Base-by-base conservation (phyloP, 192 early-diverging fungal genomes). In the Coemansia sp. region DNA sequence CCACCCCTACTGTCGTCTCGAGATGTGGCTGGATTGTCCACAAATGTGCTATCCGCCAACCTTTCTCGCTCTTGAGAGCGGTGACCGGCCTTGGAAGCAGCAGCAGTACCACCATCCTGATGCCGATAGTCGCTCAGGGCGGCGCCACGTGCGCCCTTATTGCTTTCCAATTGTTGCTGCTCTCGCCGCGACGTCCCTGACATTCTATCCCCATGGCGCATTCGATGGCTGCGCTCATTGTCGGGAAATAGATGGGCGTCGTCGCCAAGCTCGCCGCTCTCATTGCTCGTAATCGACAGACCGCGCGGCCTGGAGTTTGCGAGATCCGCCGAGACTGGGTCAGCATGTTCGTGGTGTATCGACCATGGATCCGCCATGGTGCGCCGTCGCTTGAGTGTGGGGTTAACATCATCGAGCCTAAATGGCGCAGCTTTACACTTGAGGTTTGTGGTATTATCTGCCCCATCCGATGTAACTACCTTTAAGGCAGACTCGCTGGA, bases 241-340 rank as follows among this genome's bases (percentile, higher is more conserved):
- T 63, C 42, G 33, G 68, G 61, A 24, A 40, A 42, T 7, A 42
- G 47, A 3, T 27, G 41, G 5, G 36, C 43, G 16, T 29, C 38
- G 49, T 64, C 46, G 43, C 55, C 69, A 8, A 44, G 34, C 27
- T 40, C 44, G 15, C 42, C 55, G 20, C 61, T 63, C 61, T 63
- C 61, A n/a, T 38, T 57, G 66, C 34, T 29, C 3, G 12, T 20
- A 12, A 22, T 3, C 16, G 36, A 38, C 16, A 33, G 49, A 3
- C 49, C 47, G 49, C 43, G 24, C 20, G n/a, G 20, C 10, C 36
- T 66, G 16, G 64, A 0, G 12, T 12, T 33, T 38, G 24, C 18
- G 29, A 13, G 20, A 29, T 20, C 11, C 13, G 42, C 13, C 42
- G 1, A 12, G 42, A 5, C 43, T 10, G 31, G 47, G 24, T 36